Evolutionary conservation across 2,329 filamentous ascomycete species (phyloP).

Genomic region (Metarhizium rileyi): DNA sequence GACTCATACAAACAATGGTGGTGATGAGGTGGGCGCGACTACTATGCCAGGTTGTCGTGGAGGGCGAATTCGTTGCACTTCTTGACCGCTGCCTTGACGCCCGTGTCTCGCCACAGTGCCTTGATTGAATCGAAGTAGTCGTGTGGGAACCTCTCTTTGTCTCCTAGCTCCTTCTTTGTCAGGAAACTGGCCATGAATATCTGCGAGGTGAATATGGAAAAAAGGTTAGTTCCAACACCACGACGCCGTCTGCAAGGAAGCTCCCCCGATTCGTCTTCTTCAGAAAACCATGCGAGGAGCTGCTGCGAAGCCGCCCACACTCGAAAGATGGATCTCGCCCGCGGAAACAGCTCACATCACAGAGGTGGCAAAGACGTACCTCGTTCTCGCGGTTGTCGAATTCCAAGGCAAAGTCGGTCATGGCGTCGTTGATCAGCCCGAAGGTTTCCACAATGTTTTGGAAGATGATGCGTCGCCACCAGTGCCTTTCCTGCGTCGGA

Average conservation of each 20-base stretch:
- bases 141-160: slow-evolving; percentile 68
- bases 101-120: slow-evolving; percentile 71
- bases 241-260: no score
- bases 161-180: slow-evolving; percentile 71
- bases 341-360: no score
- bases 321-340: no score
- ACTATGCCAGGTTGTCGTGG: slow-evolving; percentile 94
- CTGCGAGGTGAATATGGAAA: slow-evolving; percentile 41
- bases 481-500: slow-evolving; percentile 76
- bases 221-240: not conserved
- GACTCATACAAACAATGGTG: not conserved
- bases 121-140: slow-evolving; percentile 77
- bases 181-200: slow-evolving; percentile 69
- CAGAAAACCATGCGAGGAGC: no score
- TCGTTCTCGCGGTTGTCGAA: slow-evolving; percentile 74
- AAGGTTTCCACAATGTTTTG: slow-evolving; percentile 90
- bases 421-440: slow-evolving; percentile 81
- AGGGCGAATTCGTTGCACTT: slow-evolving; percentile 95
- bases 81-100: slow-evolving; percentile 74
- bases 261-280: no score
- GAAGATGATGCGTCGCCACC: slow-evolving; percentile 93
- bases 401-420: slow-evolving; percentile 74
- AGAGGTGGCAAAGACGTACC: slow-evolving; percentile 39
- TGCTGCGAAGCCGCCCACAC: no score
- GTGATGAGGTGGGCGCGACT: slow-evolving; percentile 15